A percentile compares a stretch with the other conserved stretches of the same genome.
Conservation (phyloP, 129 eudicot genomes). For the Artemisia argyi region DNA sequence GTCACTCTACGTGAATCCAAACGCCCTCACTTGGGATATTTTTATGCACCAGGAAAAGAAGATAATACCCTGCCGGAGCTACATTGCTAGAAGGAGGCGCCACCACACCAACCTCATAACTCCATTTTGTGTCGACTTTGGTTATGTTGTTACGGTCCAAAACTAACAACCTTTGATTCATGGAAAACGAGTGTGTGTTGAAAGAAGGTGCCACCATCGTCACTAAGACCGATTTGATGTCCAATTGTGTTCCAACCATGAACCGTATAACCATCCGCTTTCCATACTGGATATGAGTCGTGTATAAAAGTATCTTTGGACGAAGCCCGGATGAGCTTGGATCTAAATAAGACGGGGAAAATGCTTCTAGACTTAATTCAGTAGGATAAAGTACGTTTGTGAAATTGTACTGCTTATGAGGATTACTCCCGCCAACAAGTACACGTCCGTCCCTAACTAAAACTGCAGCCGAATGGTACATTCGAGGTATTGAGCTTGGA, state of each 20-base stretch:
- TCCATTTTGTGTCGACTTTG: conserved; percentile 16
- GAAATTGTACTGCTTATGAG: conserved; percentile 49
- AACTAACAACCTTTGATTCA: conserved; percentile 70
- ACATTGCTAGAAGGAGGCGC: conserved; percentile 41
- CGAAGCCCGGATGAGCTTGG: conserved; percentile 27
- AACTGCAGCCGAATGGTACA: conserved; percentile 63
- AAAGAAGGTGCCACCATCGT: conserved; percentile 79
- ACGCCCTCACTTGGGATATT: conserved; percentile 65
- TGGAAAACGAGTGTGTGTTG: conserved; percentile 69
- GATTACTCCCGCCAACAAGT: conserved; percentile 63
- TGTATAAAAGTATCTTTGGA: conserved; percentile 43
- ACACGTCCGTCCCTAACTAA: conserved; percentile 62
- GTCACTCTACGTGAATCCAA: conserved; percentile 58
- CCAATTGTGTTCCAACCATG: conserved; percentile 20
- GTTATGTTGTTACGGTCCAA: conserved; percentile 28
- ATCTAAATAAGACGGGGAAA: conserved; percentile 59
- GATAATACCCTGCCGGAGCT: conserved; percentile 66
- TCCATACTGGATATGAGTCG: conserved; percentile 35
- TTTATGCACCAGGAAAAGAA: conserved; percentile 60
- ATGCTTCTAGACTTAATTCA: conserved; percentile 68
- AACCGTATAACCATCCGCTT: conserved; percentile 33
- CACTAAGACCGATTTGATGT: conserved; percentile 29
- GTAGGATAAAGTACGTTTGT: conserved; percentile 57
- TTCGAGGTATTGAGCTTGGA: conserved; percentile 45
- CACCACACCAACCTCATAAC: conserved; percentile 36